A percentile compares a stretch with the other conserved stretches of the same genome.
phyloP scores from a whole-genome alignment of 495 filamentous ascomycete genomes.

The Copromyces sp. region DNA sequence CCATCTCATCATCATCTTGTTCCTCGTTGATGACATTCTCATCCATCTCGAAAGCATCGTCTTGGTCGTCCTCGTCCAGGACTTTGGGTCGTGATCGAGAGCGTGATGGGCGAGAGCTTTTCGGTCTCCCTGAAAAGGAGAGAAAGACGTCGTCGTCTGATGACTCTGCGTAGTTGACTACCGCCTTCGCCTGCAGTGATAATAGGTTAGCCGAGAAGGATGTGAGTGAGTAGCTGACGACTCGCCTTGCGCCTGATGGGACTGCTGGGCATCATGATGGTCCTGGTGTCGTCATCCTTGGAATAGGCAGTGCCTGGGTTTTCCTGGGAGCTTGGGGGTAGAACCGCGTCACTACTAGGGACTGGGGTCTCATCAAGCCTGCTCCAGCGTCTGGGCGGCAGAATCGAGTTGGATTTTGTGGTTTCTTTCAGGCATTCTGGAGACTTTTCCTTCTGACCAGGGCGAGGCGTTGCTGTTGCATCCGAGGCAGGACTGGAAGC shows the following conservation, averaged over 20 bases:
- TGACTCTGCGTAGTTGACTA: conserved; percentile 56
- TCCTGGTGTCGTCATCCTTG: conserved; percentile 15
- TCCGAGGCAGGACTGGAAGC: conserved; percentile 18
- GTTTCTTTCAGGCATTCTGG: conserved; percentile 35
- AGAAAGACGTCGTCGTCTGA: conserved; percentile 50
- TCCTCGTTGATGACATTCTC: conserved; percentile 50
- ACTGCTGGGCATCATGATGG: conserved; percentile 43
- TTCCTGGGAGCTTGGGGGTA: conserved; percentile 48
- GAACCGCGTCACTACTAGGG: conserved; percentile 64
- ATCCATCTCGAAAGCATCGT: conserved; percentile 54
- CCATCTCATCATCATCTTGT: conserved; percentile 53
- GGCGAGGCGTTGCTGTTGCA: conserved; percentile 12
- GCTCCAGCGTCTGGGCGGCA: conserved; percentile 17
- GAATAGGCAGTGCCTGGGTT: conserved; percentile 20
- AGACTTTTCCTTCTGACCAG: conserved; percentile 10
- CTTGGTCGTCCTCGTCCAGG: conserved; percentile 41
- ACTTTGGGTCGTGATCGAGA: conserved; percentile 19
- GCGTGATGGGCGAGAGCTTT: conserved; percentile 21
- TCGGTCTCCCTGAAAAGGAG: conserved; percentile 21
- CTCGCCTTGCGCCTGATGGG: conserved; percentile 45
- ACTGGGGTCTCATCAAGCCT: conserved; percentile 54
- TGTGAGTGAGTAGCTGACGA: neutral
- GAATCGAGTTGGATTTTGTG: conserved; percentile 35
- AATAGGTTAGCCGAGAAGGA: conserved; percentile 6
- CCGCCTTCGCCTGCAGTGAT: conserved; percentile 38